Percentiles rank a stretch among this genome's conserved stretches.
Evolutionary conservation across 371 early-diverging fungal species (phyloP).

Genomic region (Mortierella sp.): DNA sequence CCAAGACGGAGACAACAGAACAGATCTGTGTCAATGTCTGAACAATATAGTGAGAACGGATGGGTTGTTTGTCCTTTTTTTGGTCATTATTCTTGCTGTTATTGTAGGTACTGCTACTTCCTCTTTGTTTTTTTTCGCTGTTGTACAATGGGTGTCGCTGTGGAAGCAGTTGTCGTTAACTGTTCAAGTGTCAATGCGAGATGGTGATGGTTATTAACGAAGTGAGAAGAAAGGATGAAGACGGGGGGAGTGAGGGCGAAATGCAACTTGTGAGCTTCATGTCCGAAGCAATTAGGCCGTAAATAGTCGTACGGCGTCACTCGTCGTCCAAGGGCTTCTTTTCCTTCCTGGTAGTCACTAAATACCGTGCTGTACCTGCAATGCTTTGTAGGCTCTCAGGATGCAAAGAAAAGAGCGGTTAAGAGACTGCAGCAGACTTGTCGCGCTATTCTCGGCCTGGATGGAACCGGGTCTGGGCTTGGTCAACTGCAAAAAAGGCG

Average conservation of each 20-base stretch:
- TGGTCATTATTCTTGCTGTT: background rate
- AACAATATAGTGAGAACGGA: background rate
- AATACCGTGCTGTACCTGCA: background rate
- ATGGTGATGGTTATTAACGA: background rate
- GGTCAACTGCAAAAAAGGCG: background rate
- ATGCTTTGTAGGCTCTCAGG: constrained; percentile 8
- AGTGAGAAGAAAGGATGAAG: background rate
- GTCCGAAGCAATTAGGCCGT: constrained; percentile 15
- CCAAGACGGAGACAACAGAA: background rate
- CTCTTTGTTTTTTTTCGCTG: background rate
- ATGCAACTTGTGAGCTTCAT: background rate
- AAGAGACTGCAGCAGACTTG: background rate
- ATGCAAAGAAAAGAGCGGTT: background rate
- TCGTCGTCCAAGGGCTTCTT: background rate
- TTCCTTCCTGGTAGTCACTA: background rate
- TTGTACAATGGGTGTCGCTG: background rate
- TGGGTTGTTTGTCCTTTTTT: background rate
- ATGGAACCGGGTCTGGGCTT: background rate
- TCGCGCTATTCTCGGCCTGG: background rate
- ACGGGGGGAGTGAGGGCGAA: background rate
- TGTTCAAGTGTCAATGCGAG: background rate
- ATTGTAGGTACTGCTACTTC: background rate
- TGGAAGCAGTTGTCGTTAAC: background rate
- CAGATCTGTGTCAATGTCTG: background rate
- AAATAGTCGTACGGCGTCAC: constrained; percentile 11